Evolutionary conservation across 108 stramenopile species (phyloP), one percentile per base, ranked within the genome.

Genomic region (Licmophora abbreviata): DNA sequence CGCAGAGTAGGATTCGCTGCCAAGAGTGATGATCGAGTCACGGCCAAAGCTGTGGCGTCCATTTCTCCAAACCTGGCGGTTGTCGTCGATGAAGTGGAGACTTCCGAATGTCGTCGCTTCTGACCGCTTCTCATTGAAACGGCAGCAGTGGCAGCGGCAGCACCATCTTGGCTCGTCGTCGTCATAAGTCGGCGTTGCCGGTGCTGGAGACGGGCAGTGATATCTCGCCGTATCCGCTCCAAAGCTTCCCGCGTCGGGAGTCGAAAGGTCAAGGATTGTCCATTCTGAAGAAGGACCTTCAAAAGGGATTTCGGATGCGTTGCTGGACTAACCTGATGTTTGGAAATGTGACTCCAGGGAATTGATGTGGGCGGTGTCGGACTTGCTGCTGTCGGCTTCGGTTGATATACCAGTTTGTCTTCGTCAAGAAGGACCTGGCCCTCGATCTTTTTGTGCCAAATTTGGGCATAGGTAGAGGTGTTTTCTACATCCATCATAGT

Each of bases 321-420:
- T 25, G 63, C 80, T 14, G 90, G 86, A 49, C 81, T 83, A 30
- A 92, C 86, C 72, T 92, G 90, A 69, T 92, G 90, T 58, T 92
- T 92, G 48, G 54, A 15, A 18, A 88, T 48, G 20, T 55, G 41
- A 31, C 51, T 61, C 88, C 88, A 90, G 12, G 78, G 29, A 3
- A 69, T 34, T 20, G 40, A 45, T 42, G 49, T 30, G n/a, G 12
- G 20, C n/a, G 41, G 29, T 14, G 20, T 18, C 29, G 22, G 35
- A 42, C 22, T 38, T 25, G 40, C 21, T 44, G 23, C 40, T 44
- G 27, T 34, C 11, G 0, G 44, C 14, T 40, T 31, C 21, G 68
- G 36, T 17, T 53, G 62, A 41, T 76, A 79, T 0, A 29, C 44
- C 10, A 83, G 28, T 27, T 32, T 33, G 9, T 36, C 42, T 5